phyloP scores from a whole-genome alignment of 345 rosid species.

The Cochlearia excelsa region DNA sequence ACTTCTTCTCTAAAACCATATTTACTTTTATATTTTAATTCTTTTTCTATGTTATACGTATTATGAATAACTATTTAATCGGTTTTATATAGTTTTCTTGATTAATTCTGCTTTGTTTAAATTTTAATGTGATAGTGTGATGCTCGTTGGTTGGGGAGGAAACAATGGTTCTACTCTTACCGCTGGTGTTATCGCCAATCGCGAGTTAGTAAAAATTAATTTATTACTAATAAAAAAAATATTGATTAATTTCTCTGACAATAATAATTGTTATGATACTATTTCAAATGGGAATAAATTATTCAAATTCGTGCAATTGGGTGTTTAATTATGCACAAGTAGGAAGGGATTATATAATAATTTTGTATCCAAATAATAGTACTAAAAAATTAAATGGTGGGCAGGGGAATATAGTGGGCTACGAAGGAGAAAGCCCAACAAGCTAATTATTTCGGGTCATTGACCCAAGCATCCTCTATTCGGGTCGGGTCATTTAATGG shows the following conservation, averaged over 20 bases:
- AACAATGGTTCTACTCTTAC: slow-evolving; percentile 94
- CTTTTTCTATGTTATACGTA: neutral
- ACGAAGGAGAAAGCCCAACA: slow-evolving; percentile 97
- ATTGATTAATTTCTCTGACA: neutral
- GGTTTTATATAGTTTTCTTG: neutral
- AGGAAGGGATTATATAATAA: neutral
- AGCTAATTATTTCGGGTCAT: slow-evolving; percentile 93
- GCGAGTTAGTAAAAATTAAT: slow-evolving; percentile 57
- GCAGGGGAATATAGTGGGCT: slow-evolving; percentile 97
- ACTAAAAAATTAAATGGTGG: neutral
- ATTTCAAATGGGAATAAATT: slow-evolving; percentile 17
- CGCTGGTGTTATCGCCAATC: slow-evolving; percentile 83
- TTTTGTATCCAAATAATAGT: neutral
- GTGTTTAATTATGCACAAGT: slow-evolving; percentile 22
- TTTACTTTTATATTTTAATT: neutral
- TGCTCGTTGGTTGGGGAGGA: slow-evolving; percentile 99
- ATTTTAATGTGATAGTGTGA: slow-evolving; percentile 47
- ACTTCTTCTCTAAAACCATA: neutral
- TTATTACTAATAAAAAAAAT: neutral
- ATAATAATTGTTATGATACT: neutral
- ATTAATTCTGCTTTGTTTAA: neutral
- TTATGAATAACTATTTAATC: neutral
- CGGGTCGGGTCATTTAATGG: slow-evolving; percentile 96
- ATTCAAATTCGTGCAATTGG: slow-evolving; percentile 30
- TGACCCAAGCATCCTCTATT: slow-evolving; percentile 88